These are phyloP conservation scores for Linum usitatissimum DNA, from an alignment of 345 rosid species.

Conservation along the genomic window DNA sequence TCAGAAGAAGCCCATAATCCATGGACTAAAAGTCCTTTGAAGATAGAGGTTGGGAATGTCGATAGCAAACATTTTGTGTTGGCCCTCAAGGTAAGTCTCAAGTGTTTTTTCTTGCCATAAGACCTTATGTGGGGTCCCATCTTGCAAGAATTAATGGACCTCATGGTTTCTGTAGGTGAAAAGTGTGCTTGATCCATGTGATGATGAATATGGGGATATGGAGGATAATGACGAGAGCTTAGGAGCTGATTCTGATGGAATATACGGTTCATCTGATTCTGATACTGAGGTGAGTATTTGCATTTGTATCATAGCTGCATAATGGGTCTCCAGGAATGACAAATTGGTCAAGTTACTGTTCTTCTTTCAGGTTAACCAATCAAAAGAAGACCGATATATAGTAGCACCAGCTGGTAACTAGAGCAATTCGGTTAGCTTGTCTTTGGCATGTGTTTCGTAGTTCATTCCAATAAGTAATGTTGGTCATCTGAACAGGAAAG, in stretches of 20 bases:
- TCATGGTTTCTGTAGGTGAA: constrained; percentile 49
- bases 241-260: constrained; percentile 49
- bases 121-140: background rate
- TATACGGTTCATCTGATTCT: constrained; percentile 54
- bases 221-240: constrained; percentile 58
- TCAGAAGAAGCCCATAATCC: constrained; percentile 62
- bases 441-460: background rate
- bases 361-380: constrained; percentile 41
- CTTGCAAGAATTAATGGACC: background rate
- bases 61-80: constrained; percentile 89
- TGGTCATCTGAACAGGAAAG: constrained; percentile 39
- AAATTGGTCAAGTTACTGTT: background rate
- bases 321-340: background rate
- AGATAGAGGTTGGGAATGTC: constrained; percentile 92
- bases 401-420: constrained; percentile 61
- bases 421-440: constrained; percentile 8
- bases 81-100: constrained; percentile 56
- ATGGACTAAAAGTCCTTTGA: constrained; percentile 84
- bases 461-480: background rate
- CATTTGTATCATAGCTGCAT: background rate
- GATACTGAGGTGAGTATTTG: constrained; percentile 61
- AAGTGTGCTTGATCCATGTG: constrained; percentile 97
- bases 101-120: background rate
- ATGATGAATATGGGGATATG: constrained; percentile 69
- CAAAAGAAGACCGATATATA: constrained; percentile 47